Evolutionary conservation across 345 rosid species (phyloP).

Genomic region (Brassica cretica): DNA sequence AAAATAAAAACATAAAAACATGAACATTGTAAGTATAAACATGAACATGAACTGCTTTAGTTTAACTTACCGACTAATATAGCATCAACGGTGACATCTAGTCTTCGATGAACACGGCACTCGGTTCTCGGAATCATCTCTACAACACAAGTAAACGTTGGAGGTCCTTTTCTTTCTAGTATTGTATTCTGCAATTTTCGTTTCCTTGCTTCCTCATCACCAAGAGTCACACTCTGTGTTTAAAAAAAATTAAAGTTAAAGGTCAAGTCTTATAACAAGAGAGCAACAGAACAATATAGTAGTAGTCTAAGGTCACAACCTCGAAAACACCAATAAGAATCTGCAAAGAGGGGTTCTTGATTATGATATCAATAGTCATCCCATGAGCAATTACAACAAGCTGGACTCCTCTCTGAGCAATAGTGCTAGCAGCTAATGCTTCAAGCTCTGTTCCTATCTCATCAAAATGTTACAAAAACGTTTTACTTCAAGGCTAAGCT

Average conservation of each 20-base stretch:
- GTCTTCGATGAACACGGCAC: no score
- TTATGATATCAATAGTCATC: constrained; percentile 82
- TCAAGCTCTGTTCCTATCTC: constrained; percentile 95
- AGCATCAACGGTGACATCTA: constrained; percentile 86
- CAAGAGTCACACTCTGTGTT: constrained; percentile 89
- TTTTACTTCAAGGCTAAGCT: not conserved
- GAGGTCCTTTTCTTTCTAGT: constrained; percentile 91
- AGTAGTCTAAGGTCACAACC: constrained; percentile 45
- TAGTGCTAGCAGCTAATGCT: constrained; percentile 96
- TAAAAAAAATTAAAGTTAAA: constrained; percentile 13
- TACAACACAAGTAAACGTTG: constrained; percentile 82
- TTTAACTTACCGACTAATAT: constrained; percentile 66
- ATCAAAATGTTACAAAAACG: constrained; percentile 3
- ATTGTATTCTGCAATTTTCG: constrained; percentile 92
- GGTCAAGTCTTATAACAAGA: not conserved
- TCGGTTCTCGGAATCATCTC: no score
- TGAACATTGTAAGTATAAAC: not conserved
- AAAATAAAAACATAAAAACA: no score
- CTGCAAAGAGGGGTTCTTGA: constrained; percentile 90
- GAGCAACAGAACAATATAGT: not conserved
- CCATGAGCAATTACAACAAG: constrained; percentile 97
- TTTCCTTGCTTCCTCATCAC: constrained; percentile 88
- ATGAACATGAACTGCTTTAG: not conserved
- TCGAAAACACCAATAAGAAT: constrained; percentile 91
- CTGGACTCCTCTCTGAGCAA: constrained; percentile 98